Percentiles rank a stretch among this genome's conserved stretches.
These are phyloP conservation scores for Rhodotorula sp. DNA, from an alignment of 1,284 basidiomycete species.

Conservation along the genomic window DNA sequence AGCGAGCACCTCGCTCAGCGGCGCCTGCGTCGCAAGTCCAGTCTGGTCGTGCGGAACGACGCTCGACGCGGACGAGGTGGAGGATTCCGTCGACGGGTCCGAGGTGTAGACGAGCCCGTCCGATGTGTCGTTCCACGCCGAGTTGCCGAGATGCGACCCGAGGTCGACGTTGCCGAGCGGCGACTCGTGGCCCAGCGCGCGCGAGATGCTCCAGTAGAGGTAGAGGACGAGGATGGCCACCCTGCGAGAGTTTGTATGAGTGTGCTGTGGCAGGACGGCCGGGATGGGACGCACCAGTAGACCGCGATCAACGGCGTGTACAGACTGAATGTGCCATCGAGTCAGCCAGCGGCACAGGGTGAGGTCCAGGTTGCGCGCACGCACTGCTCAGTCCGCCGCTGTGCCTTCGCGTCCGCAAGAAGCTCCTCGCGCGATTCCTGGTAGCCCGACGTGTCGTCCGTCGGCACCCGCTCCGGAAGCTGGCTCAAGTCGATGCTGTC, in stretches of 20 bases:
- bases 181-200: conserved; percentile 3
- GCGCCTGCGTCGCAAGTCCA: neutral
- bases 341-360: neutral
- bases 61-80: too few species aligned
- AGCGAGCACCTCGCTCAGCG: too few species aligned
- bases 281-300: conserved; percentile 15
- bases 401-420: conserved; percentile 11
- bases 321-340: neutral
- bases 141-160: conserved; percentile 9
- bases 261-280: conserved; percentile 8
- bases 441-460: conserved; percentile 27
- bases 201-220: conserved; percentile 22
- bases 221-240: conserved; percentile 15
- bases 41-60: neutral
- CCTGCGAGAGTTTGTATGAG: conserved; percentile 1
- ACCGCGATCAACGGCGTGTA: conserved; percentile 18
- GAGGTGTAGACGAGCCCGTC: neutral
- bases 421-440: conserved; percentile 21
- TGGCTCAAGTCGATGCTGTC: conserved; percentile 3
- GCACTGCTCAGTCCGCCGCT: conserved; percentile 22
- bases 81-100: neutral
- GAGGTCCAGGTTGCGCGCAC: neutral
- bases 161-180: conserved; percentile 28
- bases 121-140: conserved; percentile 22
- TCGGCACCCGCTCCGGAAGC: conserved; percentile 21